A percentile compares a stretch with the other conserved stretches of the same genome.
Evolutionary conservation across 257 asterid species (phyloP).

Genomic region (Jacaranda mimosifolia): DNA sequence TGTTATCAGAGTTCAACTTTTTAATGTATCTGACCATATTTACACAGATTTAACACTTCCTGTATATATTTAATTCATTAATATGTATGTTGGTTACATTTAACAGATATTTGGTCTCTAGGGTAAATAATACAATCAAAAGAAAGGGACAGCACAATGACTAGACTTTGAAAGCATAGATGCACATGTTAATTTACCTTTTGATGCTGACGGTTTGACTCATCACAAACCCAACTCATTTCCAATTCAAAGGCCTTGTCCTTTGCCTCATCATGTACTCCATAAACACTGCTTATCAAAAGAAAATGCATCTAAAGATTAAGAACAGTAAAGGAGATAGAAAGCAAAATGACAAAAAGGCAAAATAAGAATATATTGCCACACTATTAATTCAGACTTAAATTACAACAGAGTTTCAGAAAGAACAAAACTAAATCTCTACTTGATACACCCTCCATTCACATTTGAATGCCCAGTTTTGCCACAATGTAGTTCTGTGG

Average conservation of each 20-base stretch:
- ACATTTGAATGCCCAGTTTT: background rate
- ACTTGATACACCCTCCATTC: background rate
- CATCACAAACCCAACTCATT: constrained; percentile 99
- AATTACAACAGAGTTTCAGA: constrained; percentile 4
- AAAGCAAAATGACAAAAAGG: constrained; percentile 20
- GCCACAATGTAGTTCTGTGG: background rate
- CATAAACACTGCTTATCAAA: constrained; percentile 69
- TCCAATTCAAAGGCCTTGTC: constrained; percentile 98
- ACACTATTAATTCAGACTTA: constrained; percentile 5
- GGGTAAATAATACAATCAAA: no score
- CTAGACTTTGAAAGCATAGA: background rate
- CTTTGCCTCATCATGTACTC: constrained; percentile 96
- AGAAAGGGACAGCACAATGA: no score
- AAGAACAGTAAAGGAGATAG: background rate
- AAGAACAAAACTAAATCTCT: background rate
- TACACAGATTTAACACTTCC: background rate
- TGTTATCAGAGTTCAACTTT: background rate
- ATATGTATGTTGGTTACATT: background rate
- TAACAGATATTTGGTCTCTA: constrained; percentile 6
- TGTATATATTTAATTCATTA: background rate
- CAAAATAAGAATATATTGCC: background rate
- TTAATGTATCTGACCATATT: background rate
- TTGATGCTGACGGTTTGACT: constrained; percentile 91
- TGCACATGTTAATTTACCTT: constrained; percentile 61
- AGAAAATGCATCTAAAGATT: constrained; percentile 25